These are phyloP conservation scores for Pseudofabraea citricarpa DNA, from an alignment of 2,329 filamentous ascomycete genomes.

Conservation along the genomic window DNA sequence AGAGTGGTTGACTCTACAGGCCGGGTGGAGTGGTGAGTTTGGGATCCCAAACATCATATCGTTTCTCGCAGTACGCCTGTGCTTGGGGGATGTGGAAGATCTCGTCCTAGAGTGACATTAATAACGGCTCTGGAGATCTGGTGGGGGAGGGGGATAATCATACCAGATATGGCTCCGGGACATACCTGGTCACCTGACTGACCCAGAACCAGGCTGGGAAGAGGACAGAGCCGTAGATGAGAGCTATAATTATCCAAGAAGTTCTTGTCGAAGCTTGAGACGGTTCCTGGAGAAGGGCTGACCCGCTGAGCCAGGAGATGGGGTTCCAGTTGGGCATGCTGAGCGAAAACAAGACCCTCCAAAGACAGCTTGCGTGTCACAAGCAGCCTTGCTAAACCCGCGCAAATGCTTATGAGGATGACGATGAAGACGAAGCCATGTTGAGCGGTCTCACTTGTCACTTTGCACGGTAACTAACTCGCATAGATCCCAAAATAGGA, in stretches of 20 bases:
- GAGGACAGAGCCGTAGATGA: conserved; percentile 3
- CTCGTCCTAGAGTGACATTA: conserved; percentile 57
- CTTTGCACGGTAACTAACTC: too few relatives aligned
- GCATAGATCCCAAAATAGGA: too few relatives aligned
- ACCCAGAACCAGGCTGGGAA: conserved; percentile 5
- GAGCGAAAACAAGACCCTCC: too few relatives aligned
- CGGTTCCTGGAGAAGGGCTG: neutral
- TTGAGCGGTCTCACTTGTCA: too few relatives aligned
- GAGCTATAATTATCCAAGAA: neutral
- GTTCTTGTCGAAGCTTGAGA: neutral
- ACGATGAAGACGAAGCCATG: too few relatives aligned
- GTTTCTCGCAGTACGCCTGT: conserved; percentile 74
- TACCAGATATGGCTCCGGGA: conserved; percentile 10
- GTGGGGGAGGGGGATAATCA: neutral
- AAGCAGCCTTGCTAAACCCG: too few relatives aligned
- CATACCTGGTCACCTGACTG: conserved; percentile 4
- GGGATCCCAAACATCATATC: conserved; percentile 80
- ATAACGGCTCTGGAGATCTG: neutral
- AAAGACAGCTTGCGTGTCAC: too few relatives aligned
- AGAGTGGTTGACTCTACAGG: conserved; percentile 45
- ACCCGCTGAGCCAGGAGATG: conserved; percentile 1
- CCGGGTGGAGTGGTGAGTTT: conserved; percentile 97
- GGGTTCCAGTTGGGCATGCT: conserved; percentile 1
- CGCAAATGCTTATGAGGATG: too few relatives aligned
- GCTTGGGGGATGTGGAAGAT: conserved; percentile 89